phyloP scores from a whole-genome alignment of 106 monocot species.

The Allium sativum region DNA sequence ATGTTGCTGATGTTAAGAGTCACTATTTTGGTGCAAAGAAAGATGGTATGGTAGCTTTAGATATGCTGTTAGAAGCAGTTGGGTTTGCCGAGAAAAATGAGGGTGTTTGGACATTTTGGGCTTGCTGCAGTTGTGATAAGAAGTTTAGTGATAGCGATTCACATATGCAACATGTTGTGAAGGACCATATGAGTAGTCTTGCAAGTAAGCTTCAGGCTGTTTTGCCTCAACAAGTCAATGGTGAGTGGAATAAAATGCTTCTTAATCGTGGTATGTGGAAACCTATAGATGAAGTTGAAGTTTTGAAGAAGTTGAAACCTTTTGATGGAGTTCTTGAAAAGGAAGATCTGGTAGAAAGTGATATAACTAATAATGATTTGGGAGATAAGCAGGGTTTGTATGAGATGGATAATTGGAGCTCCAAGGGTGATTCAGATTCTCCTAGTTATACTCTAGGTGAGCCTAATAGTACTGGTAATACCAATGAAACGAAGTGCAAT shows the following conservation, averaged over 20 bases:
- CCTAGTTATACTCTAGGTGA: slow-evolving; percentile 10
- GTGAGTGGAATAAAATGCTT: slow-evolving; percentile 53
- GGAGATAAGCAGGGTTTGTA: slow-evolving; percentile 23
- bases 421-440: slow-evolving; percentile 9
- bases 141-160: slow-evolving; percentile 44
- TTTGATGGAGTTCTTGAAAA: slow-evolving; percentile 9
- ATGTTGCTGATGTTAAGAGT: slow-evolving; percentile 31
- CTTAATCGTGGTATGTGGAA: slow-evolving; percentile 42
- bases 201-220: slow-evolving; percentile 30
- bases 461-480: slow-evolving; percentile 18
- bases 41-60: slow-evolving; percentile 33
- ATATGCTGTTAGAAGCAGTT: slow-evolving; percentile 49
- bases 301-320: slow-evolving; percentile 34
- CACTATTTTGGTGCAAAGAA: slow-evolving; percentile 18
- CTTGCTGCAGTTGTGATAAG: slow-evolving; percentile 52
- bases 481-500: slow-evolving; percentile 19
- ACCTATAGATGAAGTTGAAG: slow-evolving; percentile 46
- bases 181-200: slow-evolving; percentile 50
- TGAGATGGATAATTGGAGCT: slow-evolving; percentile 9
- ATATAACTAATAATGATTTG: slow-evolving; percentile 9
- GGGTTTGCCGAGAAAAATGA: slow-evolving; percentile 27
- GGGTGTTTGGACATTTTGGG: slow-evolving; percentile 64
- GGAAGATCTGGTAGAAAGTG: neutral
- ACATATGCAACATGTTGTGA: slow-evolving; percentile 45
- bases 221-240: slow-evolving; percentile 54